Evolutionary conservation across 768 basidiomycete species (phyloP).

Genomic region (Psilocybe sp.): DNA sequence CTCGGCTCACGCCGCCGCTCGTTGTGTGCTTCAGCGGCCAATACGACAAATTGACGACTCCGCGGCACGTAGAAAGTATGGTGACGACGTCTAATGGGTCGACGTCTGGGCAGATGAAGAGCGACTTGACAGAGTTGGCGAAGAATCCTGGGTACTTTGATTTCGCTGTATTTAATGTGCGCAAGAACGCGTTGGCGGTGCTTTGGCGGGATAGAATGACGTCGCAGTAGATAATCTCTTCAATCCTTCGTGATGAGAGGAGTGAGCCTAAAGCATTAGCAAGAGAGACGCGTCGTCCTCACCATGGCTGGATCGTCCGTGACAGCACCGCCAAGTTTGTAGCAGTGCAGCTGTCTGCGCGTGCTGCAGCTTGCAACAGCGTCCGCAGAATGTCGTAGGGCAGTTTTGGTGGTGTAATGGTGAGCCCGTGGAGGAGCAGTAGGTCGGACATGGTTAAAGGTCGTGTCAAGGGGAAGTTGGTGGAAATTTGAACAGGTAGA

Average conservation of each 20-base stretch:
- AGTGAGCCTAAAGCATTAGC: conserved; percentile 1
- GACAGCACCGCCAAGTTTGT: conserved; percentile 29
- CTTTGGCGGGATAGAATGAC: conserved; percentile 30
- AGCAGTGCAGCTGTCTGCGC: conserved; percentile 27
- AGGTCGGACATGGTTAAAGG: too few relatives aligned
- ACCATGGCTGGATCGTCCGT: conserved; percentile 31
- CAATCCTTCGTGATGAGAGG: conserved; percentile 25
- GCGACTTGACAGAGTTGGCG: conserved; percentile 31
- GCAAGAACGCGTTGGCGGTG: conserved; percentile 31
- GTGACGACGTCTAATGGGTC: conserved; percentile 25
- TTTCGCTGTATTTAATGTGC: conserved; percentile 32
- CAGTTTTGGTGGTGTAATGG: conserved; percentile 2
- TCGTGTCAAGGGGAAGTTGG: too few relatives aligned
- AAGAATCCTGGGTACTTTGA: conserved; percentile 31
- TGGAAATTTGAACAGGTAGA: too few relatives aligned
- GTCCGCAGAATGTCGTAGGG: conserved; percentile 36
- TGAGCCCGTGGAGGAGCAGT: too few relatives aligned
- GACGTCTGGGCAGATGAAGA: conserved; percentile 34
- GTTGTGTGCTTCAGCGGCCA: conserved; percentile 27
- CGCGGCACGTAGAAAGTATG: conserved; percentile 32
- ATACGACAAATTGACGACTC: conserved; percentile 32
- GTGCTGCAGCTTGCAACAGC: conserved; percentile 32
- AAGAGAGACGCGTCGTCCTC: conserved; percentile 5
- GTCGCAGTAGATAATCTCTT: conserved; percentile 31
- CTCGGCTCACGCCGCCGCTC: background rate